Base-by-base conservation (phyloP, 202 grass and related monocot species). In the Sporobolus alterniflorus region DNA sequence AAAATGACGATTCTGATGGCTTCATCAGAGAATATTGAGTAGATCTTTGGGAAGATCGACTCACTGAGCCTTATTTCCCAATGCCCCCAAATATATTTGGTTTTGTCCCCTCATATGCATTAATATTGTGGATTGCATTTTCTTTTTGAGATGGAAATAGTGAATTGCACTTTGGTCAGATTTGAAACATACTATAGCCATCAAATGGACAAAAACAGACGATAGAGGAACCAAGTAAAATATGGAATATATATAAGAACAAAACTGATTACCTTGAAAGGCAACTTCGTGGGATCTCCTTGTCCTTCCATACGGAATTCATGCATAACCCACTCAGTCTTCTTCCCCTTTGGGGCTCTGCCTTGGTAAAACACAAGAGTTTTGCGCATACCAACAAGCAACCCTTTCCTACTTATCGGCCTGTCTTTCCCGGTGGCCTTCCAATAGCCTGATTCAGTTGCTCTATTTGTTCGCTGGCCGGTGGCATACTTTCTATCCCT, bases 241-340 rank as follows among this genome's bases (percentile, higher is more conserved):
- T 33, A 61, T 50, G 43, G 20, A 59, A 59, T 26, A 20, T 26
- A 3, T 59, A 26, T 61, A 30, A 1, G 56, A 60, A 28, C 11
- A 16, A 29, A 14, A 61, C 3, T 44, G 20, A 18, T 66, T 94
- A 97, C 94, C 92, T 92, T 89, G 83, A 89, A 83, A 84, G 87
- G 76, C 25, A 87, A 88, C 49, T 82, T 95, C 63, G 83, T 81
- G 0, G 64, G 43, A 82, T 93, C 88, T 11, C 72, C 86, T 85
- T 89, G 79, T 24, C 77, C 94, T 87, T 93, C 88, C 60, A 81
- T 85, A 73, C 90, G 94, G 40, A 96, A 97, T 78, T 97, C 94
- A 18, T 97, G 94, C 94, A 94, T 97, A 70, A 94, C 94, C 94
- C 94, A 97, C 22, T 94, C 91, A 8, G 87, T 97, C 82, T 97